phyloP scores from a whole-genome alignment of 768 basidiomycete species.

The Crassisporium funariophilum region DNA sequence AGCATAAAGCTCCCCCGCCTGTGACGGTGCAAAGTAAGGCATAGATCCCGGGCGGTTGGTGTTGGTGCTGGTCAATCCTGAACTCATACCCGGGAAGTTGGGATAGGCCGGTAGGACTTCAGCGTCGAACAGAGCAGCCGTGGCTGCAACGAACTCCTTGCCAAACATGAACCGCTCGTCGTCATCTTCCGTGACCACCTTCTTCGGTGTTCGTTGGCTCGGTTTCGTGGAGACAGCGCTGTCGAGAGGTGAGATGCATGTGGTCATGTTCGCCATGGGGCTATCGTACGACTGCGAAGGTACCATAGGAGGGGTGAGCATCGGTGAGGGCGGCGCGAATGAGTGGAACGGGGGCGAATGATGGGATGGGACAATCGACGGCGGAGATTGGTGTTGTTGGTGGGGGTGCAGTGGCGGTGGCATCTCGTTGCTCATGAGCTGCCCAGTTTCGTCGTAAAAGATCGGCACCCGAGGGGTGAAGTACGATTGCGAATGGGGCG shows the following conservation, averaged over 20 bases:
- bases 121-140: constrained; percentile 32
- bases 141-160: constrained; percentile 37
- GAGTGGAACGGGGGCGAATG: neutral
- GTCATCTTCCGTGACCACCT: constrained; percentile 24
- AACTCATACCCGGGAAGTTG: constrained; percentile 25
- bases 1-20: constrained; percentile 27
- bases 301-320: neutral
- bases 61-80: constrained; percentile 12
- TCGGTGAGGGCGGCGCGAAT: neutral
- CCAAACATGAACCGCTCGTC: constrained; percentile 40
- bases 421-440: neutral
- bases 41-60: constrained; percentile 4
- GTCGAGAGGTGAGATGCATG: neutral
- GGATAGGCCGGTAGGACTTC: constrained; percentile 40
- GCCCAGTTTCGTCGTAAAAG: constrained; percentile 6
- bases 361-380: neutral
- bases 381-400: no score
- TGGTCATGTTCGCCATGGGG: neutral
- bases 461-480: constrained; percentile 9
- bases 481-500: constrained; percentile 9
- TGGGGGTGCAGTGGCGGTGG: no score
- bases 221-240: neutral
- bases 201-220: constrained; percentile 9
- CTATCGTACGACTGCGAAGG: neutral
- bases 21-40: constrained; percentile 10